Conservation (phyloP, 345 rosid species). For the Lumnitzera racemosa region DNA sequence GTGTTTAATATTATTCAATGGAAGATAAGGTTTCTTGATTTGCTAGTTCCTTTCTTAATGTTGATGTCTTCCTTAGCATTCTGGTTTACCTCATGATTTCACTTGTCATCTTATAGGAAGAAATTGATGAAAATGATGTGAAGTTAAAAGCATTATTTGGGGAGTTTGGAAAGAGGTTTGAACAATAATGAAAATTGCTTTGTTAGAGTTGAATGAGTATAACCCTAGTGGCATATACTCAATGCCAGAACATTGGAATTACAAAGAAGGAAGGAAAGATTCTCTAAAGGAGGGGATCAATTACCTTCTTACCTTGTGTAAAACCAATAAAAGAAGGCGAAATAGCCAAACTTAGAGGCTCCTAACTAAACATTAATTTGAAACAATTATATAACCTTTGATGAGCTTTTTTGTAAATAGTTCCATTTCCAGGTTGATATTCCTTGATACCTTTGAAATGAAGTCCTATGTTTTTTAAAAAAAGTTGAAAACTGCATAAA, state of each 20-base stretch:
- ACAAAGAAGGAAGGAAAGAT: not conserved
- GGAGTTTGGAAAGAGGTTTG: constrained; percentile 27
- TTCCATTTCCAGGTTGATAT: not conserved
- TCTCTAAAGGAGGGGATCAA: not conserved
- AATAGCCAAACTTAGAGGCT: too few species aligned
- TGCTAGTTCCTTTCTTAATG: not conserved
- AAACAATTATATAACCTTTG: not conserved
- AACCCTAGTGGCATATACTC: not conserved
- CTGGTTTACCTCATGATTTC: not conserved
- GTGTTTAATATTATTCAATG: not conserved
- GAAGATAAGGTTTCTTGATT: not conserved
- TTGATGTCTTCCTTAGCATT: not conserved
- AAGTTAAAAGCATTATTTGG: constrained; percentile 20
- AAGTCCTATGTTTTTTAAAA: too few species aligned
- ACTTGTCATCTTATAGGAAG: not conserved
- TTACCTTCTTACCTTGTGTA: not conserved
- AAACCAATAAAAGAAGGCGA: too few species aligned
- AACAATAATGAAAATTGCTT: not conserved
- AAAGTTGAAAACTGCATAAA: too few species aligned
- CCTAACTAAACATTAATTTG: not conserved
- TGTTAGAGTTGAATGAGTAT: too few species aligned
- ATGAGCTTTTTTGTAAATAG: not conserved
- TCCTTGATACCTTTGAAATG: too few species aligned
- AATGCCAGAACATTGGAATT: not conserved
- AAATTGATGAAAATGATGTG: too few species aligned